These are phyloP conservation scores for Blastobotrys attinorum DNA, from an alignment of 805 yeast genomes.

Conservation along the genomic window DNA sequence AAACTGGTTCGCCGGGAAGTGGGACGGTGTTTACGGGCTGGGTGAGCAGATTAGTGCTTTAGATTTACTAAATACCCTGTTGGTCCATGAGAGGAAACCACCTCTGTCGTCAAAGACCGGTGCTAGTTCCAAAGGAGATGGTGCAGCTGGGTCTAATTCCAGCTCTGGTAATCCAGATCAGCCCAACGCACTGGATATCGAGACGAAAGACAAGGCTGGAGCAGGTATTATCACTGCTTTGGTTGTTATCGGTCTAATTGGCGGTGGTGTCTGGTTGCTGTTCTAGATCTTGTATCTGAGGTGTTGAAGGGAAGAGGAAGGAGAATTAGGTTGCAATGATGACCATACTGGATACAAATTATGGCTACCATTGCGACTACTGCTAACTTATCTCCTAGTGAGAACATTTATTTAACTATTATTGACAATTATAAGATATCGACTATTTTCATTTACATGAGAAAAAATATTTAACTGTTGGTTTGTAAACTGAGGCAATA, in stretches of 20 bases:
- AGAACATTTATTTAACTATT: too few relatives aligned
- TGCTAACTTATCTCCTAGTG: too few relatives aligned
- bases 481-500: too few relatives aligned
- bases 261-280: slow-evolving; percentile 73
- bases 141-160: slow-evolving; percentile 54
- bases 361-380: too few relatives aligned
- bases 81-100: slow-evolving; percentile 25
- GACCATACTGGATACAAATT: not conserved
- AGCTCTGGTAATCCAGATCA: not conserved
- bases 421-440: too few relatives aligned
- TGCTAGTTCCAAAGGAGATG: slow-evolving; percentile 61
- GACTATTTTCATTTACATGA: too few relatives aligned
- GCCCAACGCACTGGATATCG: not conserved
- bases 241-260: slow-evolving; percentile 50
- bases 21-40: slow-evolving; percentile 72
- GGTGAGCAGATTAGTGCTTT: slow-evolving; percentile 90
- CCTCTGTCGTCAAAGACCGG: slow-evolving; percentile 62
- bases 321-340: not conserved
- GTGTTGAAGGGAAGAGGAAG: too few relatives aligned
- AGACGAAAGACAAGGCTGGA: slow-evolving; percentile 11
- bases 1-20: slow-evolving; percentile 58
- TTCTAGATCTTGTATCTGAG: slow-evolving; percentile 11
- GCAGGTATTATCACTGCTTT: slow-evolving; percentile 21
- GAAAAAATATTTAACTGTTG: too few relatives aligned
- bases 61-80: slow-evolving; percentile 44